A percentile compares a stretch with the other conserved stretches of the same genome.
Evolutionary conservation across 768 basidiomycete genomes (phyloP).

Genomic region (Sporobolomyces phaffii): DNA sequence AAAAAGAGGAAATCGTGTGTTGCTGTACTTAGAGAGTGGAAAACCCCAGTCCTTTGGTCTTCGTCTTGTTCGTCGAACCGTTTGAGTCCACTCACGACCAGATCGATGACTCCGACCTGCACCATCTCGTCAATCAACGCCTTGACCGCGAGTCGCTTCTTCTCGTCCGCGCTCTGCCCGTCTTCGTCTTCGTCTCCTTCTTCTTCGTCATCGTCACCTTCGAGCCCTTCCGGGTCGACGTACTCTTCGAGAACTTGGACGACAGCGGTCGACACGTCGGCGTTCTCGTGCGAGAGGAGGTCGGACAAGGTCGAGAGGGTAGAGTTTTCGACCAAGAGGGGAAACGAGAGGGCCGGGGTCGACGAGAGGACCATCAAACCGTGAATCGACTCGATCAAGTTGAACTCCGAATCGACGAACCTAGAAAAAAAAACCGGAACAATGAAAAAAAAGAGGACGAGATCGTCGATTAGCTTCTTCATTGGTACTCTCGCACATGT

Average conservation of each 20-base stretch:
- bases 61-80: slow-evolving; percentile 89
- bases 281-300: slow-evolving; percentile 78
- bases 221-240: slow-evolving; percentile 90
- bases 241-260: slow-evolving; percentile 88
- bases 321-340: slow-evolving; percentile 76
- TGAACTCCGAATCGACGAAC: slow-evolving; percentile 98
- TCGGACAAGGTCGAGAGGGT: slow-evolving; percentile 66
- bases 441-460: too few species aligned
- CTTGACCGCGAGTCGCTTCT: slow-evolving; percentile 25
- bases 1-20: background rate
- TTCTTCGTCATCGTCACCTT: slow-evolving; percentile 58
- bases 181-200: slow-evolving; percentile 56
- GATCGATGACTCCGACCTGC: slow-evolving; percentile 70
- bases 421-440: slow-evolving; percentile 50
- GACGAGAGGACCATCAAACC: slow-evolving; percentile 82
- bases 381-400: slow-evolving; percentile 81
- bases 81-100: slow-evolving; percentile 79
- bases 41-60: slow-evolving; percentile 82
- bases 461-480: background rate
- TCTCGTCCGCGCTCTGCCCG: slow-evolving; percentile 1
- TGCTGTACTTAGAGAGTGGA: slow-evolving; percentile 71
- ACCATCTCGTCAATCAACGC: slow-evolving; percentile 59
- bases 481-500: background rate
- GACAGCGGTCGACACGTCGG: slow-evolving; percentile 93
- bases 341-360: slow-evolving; percentile 72